Evolutionary conservation across 495 filamentous ascomycete species (phyloP).

Genomic region (Bryoglossum gracile): DNA sequence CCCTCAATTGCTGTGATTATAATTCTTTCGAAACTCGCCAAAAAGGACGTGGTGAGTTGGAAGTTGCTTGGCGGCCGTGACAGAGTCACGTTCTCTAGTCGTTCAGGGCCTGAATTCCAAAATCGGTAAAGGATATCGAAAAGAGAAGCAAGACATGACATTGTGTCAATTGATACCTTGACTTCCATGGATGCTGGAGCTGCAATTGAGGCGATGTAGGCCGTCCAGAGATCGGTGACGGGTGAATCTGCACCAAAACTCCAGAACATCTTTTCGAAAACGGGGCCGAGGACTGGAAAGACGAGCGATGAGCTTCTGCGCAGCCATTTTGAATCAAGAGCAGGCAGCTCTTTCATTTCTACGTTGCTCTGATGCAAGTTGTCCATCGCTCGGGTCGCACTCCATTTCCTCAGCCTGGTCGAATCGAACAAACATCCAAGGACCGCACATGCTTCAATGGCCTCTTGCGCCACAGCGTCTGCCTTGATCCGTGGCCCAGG

Average conservation of each 20-base stretch:
- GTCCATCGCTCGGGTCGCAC: conserved; percentile 58
- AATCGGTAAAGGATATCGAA: conserved; percentile 58
- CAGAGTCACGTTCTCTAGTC: not conserved
- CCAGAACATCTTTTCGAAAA: conserved; percentile 52
- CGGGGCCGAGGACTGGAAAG: conserved; percentile 54
- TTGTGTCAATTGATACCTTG: conserved; percentile 76
- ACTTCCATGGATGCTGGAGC: conserved; percentile 83
- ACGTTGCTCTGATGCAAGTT: conserved; percentile 34
- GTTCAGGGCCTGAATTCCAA: conserved; percentile 46
- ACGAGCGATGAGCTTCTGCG: conserved; percentile 57
- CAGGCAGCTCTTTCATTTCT: conserved; percentile 63
- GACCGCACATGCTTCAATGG: conserved; percentile 50
- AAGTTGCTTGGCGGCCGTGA: not conserved
- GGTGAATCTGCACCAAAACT: conserved; percentile 37
- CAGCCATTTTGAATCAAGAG: conserved; percentile 82
- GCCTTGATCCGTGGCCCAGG: conserved; percentile 13
- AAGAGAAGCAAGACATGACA: conserved; percentile 65
- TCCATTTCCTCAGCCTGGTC: conserved; percentile 60
- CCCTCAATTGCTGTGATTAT: conserved; percentile 53
- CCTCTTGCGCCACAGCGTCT: conserved; percentile 32
- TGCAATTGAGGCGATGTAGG: conserved; percentile 59
- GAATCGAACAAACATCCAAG: conserved; percentile 63
- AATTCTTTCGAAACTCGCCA: conserved; percentile 52
- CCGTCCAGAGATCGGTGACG: conserved; percentile 57
- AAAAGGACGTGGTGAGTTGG: conserved; percentile 35